Evolutionary conservation across 495 filamentous ascomycete species (phyloP), one percentile per base, ranked within the genome.

Genomic region (Xylaria scruposa): DNA sequence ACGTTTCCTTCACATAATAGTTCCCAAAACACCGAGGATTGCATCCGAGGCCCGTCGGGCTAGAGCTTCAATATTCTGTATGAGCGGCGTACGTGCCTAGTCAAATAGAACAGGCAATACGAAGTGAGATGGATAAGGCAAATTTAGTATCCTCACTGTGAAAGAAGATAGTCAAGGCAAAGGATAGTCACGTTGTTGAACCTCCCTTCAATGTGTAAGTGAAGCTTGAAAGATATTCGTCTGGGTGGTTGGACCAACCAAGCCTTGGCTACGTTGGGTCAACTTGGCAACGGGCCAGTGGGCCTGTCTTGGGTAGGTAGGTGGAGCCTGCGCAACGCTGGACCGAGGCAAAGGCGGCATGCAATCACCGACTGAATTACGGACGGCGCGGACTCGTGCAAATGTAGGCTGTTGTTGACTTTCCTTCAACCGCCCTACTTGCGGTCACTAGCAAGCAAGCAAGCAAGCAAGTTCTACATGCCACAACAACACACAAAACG

Each of bases 381-480:
- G 24, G 62, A 31, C 40, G 26, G 44, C 62, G 40, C 33, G 40
- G n/a, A 65, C 29, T 46, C 17, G 46, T 24, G 51, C 51, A 56
- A 24, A n/a, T 54, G 53, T 26, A 26, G 53, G 26, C 12, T 59
- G 54, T 47, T 63, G 59, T 70, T 70, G 68, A 70, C 68, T 54
- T 44, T 70, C 58, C 61, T 64, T 44, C 46, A 29, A 60, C 58
- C n/a, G 69, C 68, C 71, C 70, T 75, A 73, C 70, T 72, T 64
- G 74, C 74, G 72, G 74, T 58, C 71, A 69, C 67, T 67, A 54
- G 29, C 29, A 31, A 31, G n/a, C 49, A 7, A n/a, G 1, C 49
- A 3, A n/a, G 56, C 54, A n/a, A 40, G 59, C 49, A 46, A 74
- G 75, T 77, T 68, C 77, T 73, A 77, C 75, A 78, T 73, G 77